phyloP scores from a whole-genome alignment of 1,284 basidiomycete genomes.

The Ganoderma resinaceum region DNA sequence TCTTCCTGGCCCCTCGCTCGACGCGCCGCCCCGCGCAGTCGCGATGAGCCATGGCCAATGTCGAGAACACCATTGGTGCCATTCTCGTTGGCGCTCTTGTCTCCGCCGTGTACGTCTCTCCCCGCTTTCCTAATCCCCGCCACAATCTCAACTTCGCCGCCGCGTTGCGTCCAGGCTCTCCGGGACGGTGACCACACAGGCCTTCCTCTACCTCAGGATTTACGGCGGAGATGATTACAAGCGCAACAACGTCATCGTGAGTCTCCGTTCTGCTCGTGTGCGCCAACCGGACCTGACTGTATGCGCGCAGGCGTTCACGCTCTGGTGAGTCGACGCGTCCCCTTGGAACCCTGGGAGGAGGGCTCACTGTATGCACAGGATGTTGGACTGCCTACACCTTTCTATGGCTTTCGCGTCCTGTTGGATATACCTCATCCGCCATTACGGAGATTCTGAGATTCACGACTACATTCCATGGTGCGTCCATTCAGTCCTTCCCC shows the following conservation, averaged over 20 bases:
- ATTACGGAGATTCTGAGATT: conserved; percentile 36
- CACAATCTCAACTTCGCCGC: background rate
- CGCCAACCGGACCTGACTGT: background rate
- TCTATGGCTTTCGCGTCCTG: conserved; percentile 40
- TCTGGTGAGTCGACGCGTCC: conserved; percentile 22
- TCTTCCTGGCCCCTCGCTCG: conserved; percentile 1
- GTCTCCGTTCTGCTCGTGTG: background rate
- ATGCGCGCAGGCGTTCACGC: conserved; percentile 20
- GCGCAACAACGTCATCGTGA: conserved; percentile 27
- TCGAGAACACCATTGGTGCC: conserved; percentile 30
- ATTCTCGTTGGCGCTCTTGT: conserved; percentile 31
- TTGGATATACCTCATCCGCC: conserved; percentile 43
- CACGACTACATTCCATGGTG: conserved; percentile 40
- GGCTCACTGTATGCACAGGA: conserved; percentile 31
- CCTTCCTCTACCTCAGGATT: conserved; percentile 27
- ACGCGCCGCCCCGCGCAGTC: conserved; percentile 23
- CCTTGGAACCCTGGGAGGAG: background rate
- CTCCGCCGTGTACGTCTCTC: conserved; percentile 25
- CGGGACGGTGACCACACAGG: conserved; percentile 29
- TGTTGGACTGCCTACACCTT: conserved; percentile 42
- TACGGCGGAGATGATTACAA: conserved; percentile 29
- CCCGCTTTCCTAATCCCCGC: background rate
- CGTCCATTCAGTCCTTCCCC: background rate
- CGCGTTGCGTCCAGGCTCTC: conserved; percentile 17
- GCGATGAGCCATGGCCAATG: conserved; percentile 31